These are phyloP conservation scores for Solanum rostratum DNA, from an alignment of 257 asterid genomes.

Conservation along the genomic window DNA sequence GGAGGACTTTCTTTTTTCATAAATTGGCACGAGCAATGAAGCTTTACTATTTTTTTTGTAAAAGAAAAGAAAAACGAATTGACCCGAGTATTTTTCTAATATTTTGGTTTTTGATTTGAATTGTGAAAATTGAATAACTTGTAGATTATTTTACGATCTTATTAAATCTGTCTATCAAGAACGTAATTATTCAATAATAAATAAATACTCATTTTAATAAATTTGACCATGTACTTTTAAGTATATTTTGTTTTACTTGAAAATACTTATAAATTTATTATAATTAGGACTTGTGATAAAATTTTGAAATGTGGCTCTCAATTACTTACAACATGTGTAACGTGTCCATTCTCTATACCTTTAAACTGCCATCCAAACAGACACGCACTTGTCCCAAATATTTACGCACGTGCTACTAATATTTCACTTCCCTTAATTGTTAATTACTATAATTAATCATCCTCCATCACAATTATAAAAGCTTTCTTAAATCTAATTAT, in stretches of 20 bases:
- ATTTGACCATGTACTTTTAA: neutral
- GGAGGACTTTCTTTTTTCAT: neutral
- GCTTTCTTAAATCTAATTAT: too few relatives aligned
- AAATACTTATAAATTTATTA: neutral
- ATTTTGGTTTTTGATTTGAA: too few relatives aligned
- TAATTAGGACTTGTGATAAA: neutral
- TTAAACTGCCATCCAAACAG: conserved; percentile 9
- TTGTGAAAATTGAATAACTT: too few relatives aligned
- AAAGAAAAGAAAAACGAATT: too few relatives aligned
- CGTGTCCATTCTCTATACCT: neutral
- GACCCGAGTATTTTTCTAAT: too few relatives aligned
- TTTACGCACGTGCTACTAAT: conserved; percentile 32
- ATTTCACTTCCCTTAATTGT: neutral
- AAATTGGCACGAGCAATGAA: neutral
- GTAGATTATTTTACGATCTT: too few relatives aligned
- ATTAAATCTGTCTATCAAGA: too few relatives aligned
- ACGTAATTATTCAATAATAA: neutral
- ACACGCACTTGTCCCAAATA: neutral
- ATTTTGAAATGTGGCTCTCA: conserved; percentile 12
- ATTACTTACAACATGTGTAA: neutral
- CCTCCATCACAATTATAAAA: neutral
- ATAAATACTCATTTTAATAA: neutral
- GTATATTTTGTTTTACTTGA: neutral
- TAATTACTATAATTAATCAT: neutral
- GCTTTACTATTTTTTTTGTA: neutral